These are phyloP conservation scores for Cochlearia excelsa DNA, from an alignment of 345 rosid genomes.

Conservation along the genomic window DNA sequence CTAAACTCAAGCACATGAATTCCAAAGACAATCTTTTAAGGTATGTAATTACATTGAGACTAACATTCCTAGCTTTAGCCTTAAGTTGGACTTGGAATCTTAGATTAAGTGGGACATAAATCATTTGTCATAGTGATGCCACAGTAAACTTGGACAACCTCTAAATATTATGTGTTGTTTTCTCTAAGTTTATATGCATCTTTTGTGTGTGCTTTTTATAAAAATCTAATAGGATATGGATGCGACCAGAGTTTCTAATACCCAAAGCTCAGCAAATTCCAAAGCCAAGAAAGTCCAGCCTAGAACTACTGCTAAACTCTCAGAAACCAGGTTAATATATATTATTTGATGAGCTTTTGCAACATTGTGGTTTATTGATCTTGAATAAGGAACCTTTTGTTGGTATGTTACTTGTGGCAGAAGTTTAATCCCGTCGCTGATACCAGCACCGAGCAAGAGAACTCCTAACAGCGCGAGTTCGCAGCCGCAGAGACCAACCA, in stretches of 20 bases:
- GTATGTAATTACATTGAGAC: no score
- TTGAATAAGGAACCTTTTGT: not conserved
- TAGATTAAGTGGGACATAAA: no score
- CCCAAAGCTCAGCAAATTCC: conserved; percentile 38
- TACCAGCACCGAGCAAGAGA: conserved; percentile 65
- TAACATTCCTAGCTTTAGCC: no score
- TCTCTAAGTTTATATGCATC: no score
- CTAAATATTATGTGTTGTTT: no score
- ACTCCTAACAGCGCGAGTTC: conserved; percentile 39
- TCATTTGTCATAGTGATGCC: no score
- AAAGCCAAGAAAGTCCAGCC: conserved; percentile 56
- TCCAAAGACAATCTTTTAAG: no score
- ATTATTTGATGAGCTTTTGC: not conserved
- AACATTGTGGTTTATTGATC: not conserved
- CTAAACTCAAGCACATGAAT: no score
- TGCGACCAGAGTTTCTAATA: conserved; percentile 45
- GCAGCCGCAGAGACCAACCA: conserved; percentile 36
- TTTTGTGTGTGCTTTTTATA: no score
- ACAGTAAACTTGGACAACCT: no score
- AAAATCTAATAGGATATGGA: conserved; percentile 11
- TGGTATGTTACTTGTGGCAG: conserved; percentile 29
- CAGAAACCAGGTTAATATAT: conserved; percentile 42
- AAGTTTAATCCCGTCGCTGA: conserved; percentile 70
- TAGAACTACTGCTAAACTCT: conserved; percentile 37
- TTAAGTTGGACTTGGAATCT: no score